Evolutionary conservation across 345 rosid species (phyloP).

Genomic region (Rhizophora mangle): DNA sequence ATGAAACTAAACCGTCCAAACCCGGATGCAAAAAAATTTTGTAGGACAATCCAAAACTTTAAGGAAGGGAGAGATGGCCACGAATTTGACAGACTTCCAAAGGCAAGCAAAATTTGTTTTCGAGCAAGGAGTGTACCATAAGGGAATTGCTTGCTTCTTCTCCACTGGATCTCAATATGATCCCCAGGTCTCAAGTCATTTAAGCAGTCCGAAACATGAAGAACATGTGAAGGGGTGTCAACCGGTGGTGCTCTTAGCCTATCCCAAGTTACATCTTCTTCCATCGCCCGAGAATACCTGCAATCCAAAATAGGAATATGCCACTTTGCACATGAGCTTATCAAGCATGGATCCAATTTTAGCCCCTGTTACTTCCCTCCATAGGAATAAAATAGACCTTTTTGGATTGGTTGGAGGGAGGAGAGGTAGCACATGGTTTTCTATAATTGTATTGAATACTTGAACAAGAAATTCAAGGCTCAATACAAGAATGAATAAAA

Average conservation of each 20-base stretch:
- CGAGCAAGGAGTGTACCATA: slow-evolving; percentile 39
- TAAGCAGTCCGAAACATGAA: slow-evolving; percentile 61
- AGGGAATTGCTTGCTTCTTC: slow-evolving; percentile 80
- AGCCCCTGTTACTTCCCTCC: neutral
- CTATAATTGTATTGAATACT: too few species aligned
- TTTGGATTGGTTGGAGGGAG: too few species aligned
- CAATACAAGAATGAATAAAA: too few species aligned
- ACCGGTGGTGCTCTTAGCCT: slow-evolving; percentile 73
- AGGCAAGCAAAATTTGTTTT: too few species aligned
- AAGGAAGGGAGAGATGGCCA: neutral
- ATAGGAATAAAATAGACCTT: too few species aligned
- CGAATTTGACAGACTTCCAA: neutral
- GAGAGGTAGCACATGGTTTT: too few species aligned
- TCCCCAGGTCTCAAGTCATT: slow-evolving; percentile 73
- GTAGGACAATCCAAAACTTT: neutral
- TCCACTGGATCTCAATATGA: slow-evolving; percentile 95
- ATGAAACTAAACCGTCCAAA: neutral
- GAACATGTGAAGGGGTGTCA: slow-evolving; percentile 65
- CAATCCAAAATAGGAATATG: slow-evolving; percentile 11
- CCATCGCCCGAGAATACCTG: slow-evolving; percentile 76
- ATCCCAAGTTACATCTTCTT: slow-evolving; percentile 67
- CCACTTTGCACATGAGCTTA: neutral
- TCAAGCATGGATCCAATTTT: neutral
- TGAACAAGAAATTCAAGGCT: too few species aligned
- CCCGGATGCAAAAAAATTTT: neutral